These are phyloP conservation scores for Trichoderma endophyticum DNA, from an alignment of 2,329 filamentous ascomycete species.

Conservation along the genomic window DNA sequence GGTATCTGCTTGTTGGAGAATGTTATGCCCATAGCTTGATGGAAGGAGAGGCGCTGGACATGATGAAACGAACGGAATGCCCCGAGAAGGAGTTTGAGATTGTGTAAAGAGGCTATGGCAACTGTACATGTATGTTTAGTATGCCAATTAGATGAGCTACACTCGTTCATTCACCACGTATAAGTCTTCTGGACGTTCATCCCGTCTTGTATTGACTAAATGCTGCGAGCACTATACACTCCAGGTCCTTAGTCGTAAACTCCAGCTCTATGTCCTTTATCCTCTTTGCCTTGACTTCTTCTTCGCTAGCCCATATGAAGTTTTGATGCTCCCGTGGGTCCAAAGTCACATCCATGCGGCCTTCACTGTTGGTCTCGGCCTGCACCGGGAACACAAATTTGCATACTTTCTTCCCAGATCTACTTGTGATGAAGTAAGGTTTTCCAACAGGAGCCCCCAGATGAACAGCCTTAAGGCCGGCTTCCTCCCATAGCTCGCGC, in stretches of 20 bases:
- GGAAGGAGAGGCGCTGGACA: not conserved
- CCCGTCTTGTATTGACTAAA: not conserved
- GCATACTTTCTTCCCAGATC: not conserved
- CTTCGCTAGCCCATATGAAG: not conserved
- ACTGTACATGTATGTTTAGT: not conserved
- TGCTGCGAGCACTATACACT: not conserved
- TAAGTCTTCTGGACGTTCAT: not conserved
- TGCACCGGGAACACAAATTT: not conserved
- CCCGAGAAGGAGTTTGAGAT: not conserved
- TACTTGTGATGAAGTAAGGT: not conserved
- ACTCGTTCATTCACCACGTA: not conserved
- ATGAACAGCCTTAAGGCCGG: not conserved
- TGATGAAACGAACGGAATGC: accelerated
- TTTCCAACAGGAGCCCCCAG: not conserved
- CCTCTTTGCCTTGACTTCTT: not conserved
- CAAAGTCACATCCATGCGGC: not conserved
- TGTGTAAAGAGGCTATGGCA: not conserved
- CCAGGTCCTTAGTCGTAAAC: too few relatives aligned
- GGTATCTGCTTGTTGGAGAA: not conserved
- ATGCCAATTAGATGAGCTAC: not conserved
- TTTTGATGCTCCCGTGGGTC: not conserved
- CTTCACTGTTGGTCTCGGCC: not conserved
- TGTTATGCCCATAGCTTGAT: not conserved
- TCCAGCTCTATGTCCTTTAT: not conserved
- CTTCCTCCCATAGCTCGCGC: not conserved